phyloP scores from a whole-genome alignment of 768 basidiomycete genomes.

The Dendrothele bispora region DNA sequence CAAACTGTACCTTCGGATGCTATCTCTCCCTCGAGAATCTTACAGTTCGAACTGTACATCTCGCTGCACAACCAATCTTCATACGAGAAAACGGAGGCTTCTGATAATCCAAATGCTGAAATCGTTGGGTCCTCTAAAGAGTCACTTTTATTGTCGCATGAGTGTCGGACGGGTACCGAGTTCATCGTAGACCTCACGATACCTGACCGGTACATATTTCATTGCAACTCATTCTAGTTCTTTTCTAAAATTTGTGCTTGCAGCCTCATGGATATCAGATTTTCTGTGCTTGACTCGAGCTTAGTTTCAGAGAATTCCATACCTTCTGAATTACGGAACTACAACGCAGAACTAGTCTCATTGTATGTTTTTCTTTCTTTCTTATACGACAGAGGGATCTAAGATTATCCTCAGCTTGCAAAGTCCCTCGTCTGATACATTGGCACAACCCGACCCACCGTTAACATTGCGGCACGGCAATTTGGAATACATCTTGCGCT shows the following conservation, averaged over 20 bases:
- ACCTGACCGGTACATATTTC: constrained; percentile 51
- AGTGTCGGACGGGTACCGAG: constrained; percentile 38
- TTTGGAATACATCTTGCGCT: constrained; percentile 45
- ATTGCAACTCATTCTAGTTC: background rate
- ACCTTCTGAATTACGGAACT: constrained; percentile 42
- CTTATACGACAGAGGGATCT: background rate
- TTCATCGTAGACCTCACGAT: constrained; percentile 48
- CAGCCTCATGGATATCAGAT: constrained; percentile 60
- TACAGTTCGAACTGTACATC: constrained; percentile 43
- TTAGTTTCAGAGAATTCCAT: constrained; percentile 26
- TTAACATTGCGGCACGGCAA: constrained; percentile 36
- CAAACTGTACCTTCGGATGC: constrained; percentile 27
- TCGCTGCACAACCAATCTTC: constrained; percentile 7
- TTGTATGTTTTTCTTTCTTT: constrained; percentile 37
- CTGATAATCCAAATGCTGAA: background rate
- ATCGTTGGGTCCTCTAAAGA: background rate
- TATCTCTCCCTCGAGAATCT: constrained; percentile 9
- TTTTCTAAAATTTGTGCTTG: background rate
- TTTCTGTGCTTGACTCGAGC: constrained; percentile 39
- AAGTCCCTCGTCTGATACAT: constrained; percentile 19
- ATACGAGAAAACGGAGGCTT: background rate
- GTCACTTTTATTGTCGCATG: constrained; percentile 12
- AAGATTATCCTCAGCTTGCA: constrained; percentile 31
- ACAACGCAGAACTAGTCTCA: constrained; percentile 34
- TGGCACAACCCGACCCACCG: constrained; percentile 52